Base-by-base conservation (phyloP, 2,329 filamentous ascomycete species). In the Leptosphaerulina australis region DNA sequence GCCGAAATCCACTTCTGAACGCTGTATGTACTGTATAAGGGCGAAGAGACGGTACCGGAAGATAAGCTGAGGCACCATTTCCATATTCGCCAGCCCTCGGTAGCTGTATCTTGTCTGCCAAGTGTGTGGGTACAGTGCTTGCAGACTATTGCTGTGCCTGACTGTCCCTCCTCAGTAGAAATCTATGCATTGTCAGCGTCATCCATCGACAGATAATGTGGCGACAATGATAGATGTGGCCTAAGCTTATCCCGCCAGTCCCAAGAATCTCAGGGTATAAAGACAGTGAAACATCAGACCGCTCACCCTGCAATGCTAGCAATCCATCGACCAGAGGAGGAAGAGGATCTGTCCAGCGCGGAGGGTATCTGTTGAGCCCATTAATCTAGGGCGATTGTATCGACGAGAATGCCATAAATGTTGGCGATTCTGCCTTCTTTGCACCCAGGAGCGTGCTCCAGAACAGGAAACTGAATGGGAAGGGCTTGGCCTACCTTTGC, bases 301-400 rank as follows among this genome's bases (percentile, higher is more conserved):
- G 60, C 64, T 63, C 63, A 52, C 60, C 56, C 61, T 41, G 44
- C 50, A 64, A 41, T 56, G 49, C 56, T 50, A 33, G 58, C 50
- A 56, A 63, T 50, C 70, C 69, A 55, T 71, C 70, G 17, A 62
- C 59, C 52, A 38, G 34, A 35, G 35, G 34, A 35, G 35, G 63
- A 62, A 59, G 67, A 71, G 62, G 67, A 56, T 72, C 53, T 46
- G 51, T 54, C 54, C 48, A 44, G 50, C 39, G 26, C 40, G 43
- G 53, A 49, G 57, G 61, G 62, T 44, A 56, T 39, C 48, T 64
- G 58, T 64, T 60, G 63, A 67, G 62, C 52, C 35, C 50, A 40
- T 65, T 79, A 49, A 67, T 84, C 56, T 84, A 64, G 80, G 81
- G 79, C 76, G 80, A 68, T 77, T 79, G 81, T 84, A 84, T 84